A percentile compares a stretch with the other conserved stretches of the same genome.
These are phyloP conservation scores for Saccharomycopsis olivae DNA, from an alignment of 805 yeast genomes.

Conservation along the genomic window DNA sequence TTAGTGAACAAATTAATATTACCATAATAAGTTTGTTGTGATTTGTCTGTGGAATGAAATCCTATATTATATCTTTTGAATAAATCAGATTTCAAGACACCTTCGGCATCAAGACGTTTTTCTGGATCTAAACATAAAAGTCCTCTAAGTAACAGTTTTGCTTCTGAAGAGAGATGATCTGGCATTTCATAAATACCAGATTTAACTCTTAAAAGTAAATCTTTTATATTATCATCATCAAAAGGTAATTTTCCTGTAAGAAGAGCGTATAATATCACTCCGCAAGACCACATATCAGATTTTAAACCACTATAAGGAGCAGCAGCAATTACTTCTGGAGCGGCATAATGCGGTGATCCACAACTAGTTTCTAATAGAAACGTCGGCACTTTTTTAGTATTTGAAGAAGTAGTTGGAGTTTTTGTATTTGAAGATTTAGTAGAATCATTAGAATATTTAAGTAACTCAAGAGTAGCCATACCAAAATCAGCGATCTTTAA, in stretches of 20 bases:
- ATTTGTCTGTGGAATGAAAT: conserved; percentile 9
- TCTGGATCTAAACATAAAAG: conserved; percentile 66
- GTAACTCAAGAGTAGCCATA: conserved; percentile 71
- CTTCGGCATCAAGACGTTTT: conserved; percentile 57
- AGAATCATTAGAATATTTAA: conserved; percentile 36
- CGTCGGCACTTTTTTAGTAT: conserved; percentile 75
- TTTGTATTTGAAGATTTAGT: conserved; percentile 77
- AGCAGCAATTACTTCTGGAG: conserved; percentile 79
- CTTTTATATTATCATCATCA: conserved; percentile 72
- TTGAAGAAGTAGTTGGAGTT: conserved; percentile 46
- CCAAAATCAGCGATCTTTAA: conserved; percentile 82
- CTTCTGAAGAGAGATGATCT: conserved; percentile 46
- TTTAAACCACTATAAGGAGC: conserved; percentile 74
- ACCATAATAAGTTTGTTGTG: conserved; percentile 10
- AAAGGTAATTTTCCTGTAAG: conserved; percentile 76
- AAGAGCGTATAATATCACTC: conserved; percentile 69
- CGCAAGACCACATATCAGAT: conserved; percentile 84
- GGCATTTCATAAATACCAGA: conserved; percentile 72
- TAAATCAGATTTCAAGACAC: conserved; percentile 34
- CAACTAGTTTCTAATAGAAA: conserved; percentile 72
- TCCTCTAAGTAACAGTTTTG: conserved; percentile 51
- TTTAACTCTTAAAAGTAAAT: conserved; percentile 62
- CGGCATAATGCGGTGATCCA: conserved; percentile 84
- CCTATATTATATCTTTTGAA: conserved; percentile 16
- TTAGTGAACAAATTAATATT: conserved; percentile 18